Evolutionary conservation across 2,329 filamentous ascomycete species (phyloP).

Genomic region (Incumbomyces delicatus): DNA sequence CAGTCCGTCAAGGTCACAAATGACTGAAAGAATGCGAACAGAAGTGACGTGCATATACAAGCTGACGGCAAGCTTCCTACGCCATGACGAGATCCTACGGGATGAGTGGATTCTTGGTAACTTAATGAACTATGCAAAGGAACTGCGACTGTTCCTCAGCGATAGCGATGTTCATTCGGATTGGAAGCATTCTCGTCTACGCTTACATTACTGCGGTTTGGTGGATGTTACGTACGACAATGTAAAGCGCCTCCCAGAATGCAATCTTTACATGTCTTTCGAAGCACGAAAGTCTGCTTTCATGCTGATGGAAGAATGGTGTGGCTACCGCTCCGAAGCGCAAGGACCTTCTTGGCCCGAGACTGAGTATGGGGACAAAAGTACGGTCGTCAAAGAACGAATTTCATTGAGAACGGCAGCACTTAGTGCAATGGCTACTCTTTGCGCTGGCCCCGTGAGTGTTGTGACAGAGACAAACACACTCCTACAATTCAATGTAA

Average conservation of each 20-base stretch:
- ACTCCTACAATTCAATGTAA: slow-evolving; percentile 82
- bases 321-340: slow-evolving; percentile 43
- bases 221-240: slow-evolving; percentile 89
- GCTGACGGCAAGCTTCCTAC: slow-evolving; percentile 80
- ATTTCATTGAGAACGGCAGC: slow-evolving; percentile 82
- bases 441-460: slow-evolving; percentile 71
- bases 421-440: slow-evolving; percentile 85
- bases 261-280: slow-evolving; percentile 92
- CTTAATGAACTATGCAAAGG: slow-evolving; percentile 79
- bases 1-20: slow-evolving; percentile 68
- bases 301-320: slow-evolving; percentile 98
- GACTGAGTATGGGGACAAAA: slow-evolving; percentile 72
- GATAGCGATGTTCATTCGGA: slow-evolving; percentile 91
- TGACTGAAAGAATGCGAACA: slow-evolving; percentile 77
- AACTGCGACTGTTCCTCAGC: slow-evolving; percentile 87
- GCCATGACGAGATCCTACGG: slow-evolving; percentile 64
- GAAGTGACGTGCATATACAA: slow-evolving; percentile 96
- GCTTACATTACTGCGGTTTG: slow-evolving; percentile 87
- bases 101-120: slow-evolving; percentile 89
- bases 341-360: slow-evolving; percentile 66
- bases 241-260: slow-evolving; percentile 74
- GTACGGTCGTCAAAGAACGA: slow-evolving; percentile 95
- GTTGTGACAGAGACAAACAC: slow-evolving; percentile 80
- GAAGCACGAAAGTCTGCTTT: slow-evolving; percentile 93
- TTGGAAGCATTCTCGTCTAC: slow-evolving; percentile 83